Evolutionary conservation across 257 asterid species (phyloP).

Genomic region (Solanum sparsipilum): DNA sequence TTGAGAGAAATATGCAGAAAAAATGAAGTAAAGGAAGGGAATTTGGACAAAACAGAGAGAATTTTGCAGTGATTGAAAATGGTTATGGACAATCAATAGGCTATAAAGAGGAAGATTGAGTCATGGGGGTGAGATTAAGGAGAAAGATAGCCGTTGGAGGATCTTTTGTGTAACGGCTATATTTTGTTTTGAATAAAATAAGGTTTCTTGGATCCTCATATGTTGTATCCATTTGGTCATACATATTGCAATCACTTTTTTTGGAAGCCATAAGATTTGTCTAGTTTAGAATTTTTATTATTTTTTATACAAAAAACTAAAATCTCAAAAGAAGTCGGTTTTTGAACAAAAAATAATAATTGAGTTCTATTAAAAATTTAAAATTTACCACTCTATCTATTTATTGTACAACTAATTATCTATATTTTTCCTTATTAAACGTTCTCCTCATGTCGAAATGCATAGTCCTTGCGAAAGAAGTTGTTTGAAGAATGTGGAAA

Average conservation of each 20-base stretch:
- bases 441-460: background rate
- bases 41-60: background rate
- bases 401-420: no score
- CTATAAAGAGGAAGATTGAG: background rate
- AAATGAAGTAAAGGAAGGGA: background rate
- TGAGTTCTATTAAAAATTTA: background rate
- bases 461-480: background rate
- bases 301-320: no score
- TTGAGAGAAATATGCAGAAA: background rate
- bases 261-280: background rate
- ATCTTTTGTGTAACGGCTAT: background rate
- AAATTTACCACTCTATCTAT: no score
- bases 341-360: no score
- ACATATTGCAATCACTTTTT: background rate
- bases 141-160: slow-evolving; percentile 4
- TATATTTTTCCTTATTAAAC: no score
- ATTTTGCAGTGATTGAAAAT: background rate
- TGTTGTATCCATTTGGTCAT: background rate
- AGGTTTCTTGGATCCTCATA: background rate
- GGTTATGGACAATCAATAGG: background rate
- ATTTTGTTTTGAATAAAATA: slow-evolving; percentile 12
- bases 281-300: background rate
- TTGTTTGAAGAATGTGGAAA: background rate
- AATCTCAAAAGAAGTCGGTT: no score
- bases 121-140: background rate